These are phyloP conservation scores for Dryas integrifolia DNA, from an alignment of 331 rosid genomes.

Conservation along the genomic window DNA sequence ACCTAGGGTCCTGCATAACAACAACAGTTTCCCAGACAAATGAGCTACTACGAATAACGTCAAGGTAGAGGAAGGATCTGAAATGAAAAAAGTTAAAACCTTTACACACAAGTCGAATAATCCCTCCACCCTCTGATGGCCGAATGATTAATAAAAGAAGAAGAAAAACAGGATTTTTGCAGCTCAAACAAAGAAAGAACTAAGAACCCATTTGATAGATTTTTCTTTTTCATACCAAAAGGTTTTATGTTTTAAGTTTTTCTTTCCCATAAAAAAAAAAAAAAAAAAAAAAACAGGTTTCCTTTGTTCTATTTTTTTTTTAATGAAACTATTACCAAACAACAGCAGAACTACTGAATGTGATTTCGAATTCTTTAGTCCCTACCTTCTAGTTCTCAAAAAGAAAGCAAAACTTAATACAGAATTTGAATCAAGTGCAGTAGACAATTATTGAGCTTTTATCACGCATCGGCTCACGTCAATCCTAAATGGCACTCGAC, in stretches of 20 bases:
- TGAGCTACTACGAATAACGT: background rate
- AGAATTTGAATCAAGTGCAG: background rate
- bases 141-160: background rate
- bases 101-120: background rate
- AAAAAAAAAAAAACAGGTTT: no score
- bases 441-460: background rate
- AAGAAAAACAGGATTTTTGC: background rate
- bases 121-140: background rate
- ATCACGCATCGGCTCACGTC: background rate
- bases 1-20: conserved; percentile 45
- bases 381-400: no score
- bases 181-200: conserved; percentile 3
- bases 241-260: no score
- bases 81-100: background rate
- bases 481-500: background rate
- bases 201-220: no score
- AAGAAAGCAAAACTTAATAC: background rate
- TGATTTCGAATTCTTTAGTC: background rate
- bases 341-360: background rate
- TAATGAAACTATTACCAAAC: background rate
- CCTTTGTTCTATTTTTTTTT: no score
- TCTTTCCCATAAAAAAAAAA: no score
- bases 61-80: background rate
- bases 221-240: no score
- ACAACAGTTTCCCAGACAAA: background rate